phyloP scores from a whole-genome alignment of 441 rosid genomes.

The Hypseocharis bilobata region DNA sequence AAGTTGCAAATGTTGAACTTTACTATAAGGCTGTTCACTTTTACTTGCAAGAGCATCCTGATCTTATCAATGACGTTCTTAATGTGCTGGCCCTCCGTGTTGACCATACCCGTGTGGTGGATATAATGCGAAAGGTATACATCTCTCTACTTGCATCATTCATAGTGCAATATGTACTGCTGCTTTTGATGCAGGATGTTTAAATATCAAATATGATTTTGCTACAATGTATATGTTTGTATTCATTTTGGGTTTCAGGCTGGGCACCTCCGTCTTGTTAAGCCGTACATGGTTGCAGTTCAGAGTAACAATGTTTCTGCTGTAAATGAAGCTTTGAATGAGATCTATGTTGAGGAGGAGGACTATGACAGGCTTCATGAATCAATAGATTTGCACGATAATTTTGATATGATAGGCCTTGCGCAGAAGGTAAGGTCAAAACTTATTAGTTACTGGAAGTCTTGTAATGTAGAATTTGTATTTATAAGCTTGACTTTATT shows the following conservation, averaged over 20 bases:
- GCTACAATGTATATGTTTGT: conserved; percentile 10
- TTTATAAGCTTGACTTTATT: neutral
- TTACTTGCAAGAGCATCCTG: conserved; percentile 98
- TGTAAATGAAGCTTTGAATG: conserved; percentile 71
- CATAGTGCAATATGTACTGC: neutral
- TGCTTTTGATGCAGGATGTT: neutral
- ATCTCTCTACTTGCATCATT: too few species aligned
- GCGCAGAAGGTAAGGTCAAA: conserved; percentile 32
- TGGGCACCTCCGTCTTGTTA: conserved; percentile 87
- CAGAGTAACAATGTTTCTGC: conserved; percentile 95
- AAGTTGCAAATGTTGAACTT: conserved; percentile 93
- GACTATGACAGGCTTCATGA: conserved; percentile 91
- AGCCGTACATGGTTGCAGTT: conserved; percentile 97
- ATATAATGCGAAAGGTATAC: conserved; percentile 95
- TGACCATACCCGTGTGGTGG: conserved; percentile 95
- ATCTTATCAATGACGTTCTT: conserved; percentile 81
- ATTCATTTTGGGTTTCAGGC: conserved; percentile 49
- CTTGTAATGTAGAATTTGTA: conserved; percentile 6
- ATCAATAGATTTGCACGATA: conserved; percentile 38
- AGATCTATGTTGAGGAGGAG: conserved; percentile 53
- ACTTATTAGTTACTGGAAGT: too few species aligned
- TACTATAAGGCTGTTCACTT: conserved; percentile 98
- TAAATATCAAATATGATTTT: neutral
- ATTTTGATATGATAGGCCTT: conserved; percentile 27
- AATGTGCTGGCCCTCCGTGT: conserved; percentile 89